Base-by-base conservation (phyloP, 2,329 filamentous ascomycete genomes). In the Alternaria panax region DNA sequence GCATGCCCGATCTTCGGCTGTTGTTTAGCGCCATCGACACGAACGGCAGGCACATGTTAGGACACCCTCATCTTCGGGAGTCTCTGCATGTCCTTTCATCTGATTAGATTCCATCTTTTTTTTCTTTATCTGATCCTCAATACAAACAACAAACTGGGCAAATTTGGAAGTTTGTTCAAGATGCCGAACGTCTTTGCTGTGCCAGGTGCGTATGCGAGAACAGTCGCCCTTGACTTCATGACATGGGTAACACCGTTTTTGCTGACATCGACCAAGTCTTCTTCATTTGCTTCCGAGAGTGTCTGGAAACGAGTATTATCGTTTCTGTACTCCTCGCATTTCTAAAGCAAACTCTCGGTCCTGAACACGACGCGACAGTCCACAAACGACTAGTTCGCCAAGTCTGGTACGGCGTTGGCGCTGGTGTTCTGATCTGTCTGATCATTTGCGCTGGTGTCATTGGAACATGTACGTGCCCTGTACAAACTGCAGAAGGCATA, bases 201-300 rank as follows among this genome's bases (percentile, higher is more conserved):
- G 22, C 90, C 90, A 65, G 80, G 84, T 86, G 72, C 65, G 67
- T 42, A 25, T 41, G 16, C 30, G n/a, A 27, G 36, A 20, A 57
- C 22, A 20, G 7, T 24, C 14, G 9, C 14, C 2, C n/a, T 38
- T 20, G 2, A 34, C 22, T 18, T 14, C 16, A 8, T 2, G 7
- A 20, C 12, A 18, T 27, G 9, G 5, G 22, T n/a, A 18, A 43
- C 1, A 24, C 30, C 18, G 1, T 42, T 32, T 8, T 16, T 43
- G 27, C 45, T 59, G 55, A 59, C 30, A 2, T 3, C 7, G 4
- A 20, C 20, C 45, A 28, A 84, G 87, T 96, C 55, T 96, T 96
- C 82, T 93, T 97, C 81, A 91, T 97, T 76, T 89, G 92, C 80
- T 95, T 96, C 76, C 88, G 93, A 73, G 93, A 96, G 80, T 88